phyloP scores from a whole-genome alignment of 1,139 yeast genomes.

The Yamadazyma atmosphaerica region DNA sequence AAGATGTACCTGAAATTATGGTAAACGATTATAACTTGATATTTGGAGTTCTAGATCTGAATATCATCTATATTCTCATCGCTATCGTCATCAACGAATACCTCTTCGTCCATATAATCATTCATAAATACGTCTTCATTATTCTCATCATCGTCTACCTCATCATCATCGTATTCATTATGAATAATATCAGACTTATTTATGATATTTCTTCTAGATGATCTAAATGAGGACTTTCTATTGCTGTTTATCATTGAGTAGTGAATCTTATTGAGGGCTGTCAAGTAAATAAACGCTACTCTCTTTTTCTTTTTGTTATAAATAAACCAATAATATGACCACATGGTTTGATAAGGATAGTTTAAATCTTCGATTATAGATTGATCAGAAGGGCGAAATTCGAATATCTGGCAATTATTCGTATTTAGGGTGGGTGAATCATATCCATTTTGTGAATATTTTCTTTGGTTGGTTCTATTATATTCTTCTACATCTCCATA shows the following conservation, averaged over 20 bases:
- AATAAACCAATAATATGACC: constrained; percentile 93
- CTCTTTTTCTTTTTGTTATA: constrained; percentile 89
- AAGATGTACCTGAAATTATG: too few relatives aligned
- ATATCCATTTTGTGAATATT: constrained; percentile 6
- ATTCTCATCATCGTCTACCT: constrained; percentile 21
- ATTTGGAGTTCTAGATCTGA: constrained; percentile 30
- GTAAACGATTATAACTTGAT: not conserved
- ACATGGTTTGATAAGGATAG: constrained; percentile 73
- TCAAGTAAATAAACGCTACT: constrained; percentile 75
- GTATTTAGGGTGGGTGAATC: constrained; percentile 8
- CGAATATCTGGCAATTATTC: constrained; percentile 73
- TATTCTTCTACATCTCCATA: constrained; percentile 15
- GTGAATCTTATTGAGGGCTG: constrained; percentile 45
- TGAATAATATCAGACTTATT: constrained; percentile 11
- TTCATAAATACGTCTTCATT: constrained; percentile 21
- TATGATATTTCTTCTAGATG: constrained; percentile 7
- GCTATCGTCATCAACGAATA: constrained; percentile 29
- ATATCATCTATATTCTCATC: constrained; percentile 41
- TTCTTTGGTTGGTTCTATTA: constrained; percentile 21
- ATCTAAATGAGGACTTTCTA: constrained; percentile 19
- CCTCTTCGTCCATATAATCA: constrained; percentile 28
- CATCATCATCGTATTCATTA: constrained; percentile 19
- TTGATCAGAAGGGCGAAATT: constrained; percentile 77
- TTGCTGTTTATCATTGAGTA: constrained; percentile 34
- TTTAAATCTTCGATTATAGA: constrained; percentile 66